A percentile compares a stretch with the other conserved stretches of the same genome.
phyloP scores from a whole-genome alignment of 257 asterid species.

The Voacanga thouarsii region DNA sequence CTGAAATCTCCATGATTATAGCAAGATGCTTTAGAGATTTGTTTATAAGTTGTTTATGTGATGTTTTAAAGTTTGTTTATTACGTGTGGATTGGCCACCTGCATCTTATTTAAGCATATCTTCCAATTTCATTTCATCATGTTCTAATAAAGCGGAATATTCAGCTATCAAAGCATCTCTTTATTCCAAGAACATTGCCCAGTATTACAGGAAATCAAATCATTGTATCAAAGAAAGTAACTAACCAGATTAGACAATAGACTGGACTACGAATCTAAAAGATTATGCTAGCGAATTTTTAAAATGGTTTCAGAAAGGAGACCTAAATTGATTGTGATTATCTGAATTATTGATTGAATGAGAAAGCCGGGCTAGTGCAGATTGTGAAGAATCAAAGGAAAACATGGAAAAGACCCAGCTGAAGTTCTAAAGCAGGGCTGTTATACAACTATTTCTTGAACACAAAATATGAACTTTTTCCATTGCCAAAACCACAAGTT shows the following conservation, averaged over 20 bases:
- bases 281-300: background rate
- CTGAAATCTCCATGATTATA: background rate
- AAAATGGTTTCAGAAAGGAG: background rate
- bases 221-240: background rate
- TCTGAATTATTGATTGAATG: slow-evolving; percentile 14
- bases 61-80: too few relatives aligned
- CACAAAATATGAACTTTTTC: background rate
- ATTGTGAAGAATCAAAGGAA: background rate
- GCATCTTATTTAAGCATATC: background rate
- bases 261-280: background rate
- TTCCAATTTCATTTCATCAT: background rate
- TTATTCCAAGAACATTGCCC: background rate
- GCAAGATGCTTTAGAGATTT: background rate
- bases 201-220: background rate
- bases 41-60: background rate
- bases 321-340: background rate
- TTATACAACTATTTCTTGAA: background rate
- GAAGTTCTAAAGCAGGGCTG: slow-evolving; percentile 4
- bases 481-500: background rate
- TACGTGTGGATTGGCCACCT: background rate
- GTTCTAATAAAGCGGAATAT: background rate
- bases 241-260: background rate
- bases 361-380: background rate
- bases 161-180: background rate
- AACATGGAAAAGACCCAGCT: background rate